phyloP scores from a whole-genome alignment of 1,139 yeast species.

The Candida sojae region DNA sequence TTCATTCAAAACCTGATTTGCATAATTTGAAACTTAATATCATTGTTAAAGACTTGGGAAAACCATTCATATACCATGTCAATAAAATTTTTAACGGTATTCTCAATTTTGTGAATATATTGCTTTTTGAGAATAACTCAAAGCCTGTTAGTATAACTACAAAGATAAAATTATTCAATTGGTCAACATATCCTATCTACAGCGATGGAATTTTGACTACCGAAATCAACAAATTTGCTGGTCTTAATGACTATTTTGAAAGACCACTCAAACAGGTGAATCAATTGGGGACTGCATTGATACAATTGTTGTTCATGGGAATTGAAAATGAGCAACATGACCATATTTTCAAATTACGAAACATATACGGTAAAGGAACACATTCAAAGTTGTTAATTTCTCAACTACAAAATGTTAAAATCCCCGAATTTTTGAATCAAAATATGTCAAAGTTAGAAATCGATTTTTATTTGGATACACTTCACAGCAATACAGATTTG shows the following conservation, averaged over 20 bases:
- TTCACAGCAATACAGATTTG: slow-evolving; percentile 56
- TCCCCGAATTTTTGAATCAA: slow-evolving; percentile 32
- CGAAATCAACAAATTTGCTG: slow-evolving; percentile 20
- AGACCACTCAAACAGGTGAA: slow-evolving; percentile 38
- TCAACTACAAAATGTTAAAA: slow-evolving; percentile 23
- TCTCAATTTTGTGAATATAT: slow-evolving; percentile 23
- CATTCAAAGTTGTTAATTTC: slow-evolving; percentile 35
- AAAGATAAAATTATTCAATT: slow-evolving; percentile 28
- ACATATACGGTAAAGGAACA: slow-evolving; percentile 43
- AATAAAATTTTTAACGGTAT: slow-evolving; percentile 23
- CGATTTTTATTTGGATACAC: slow-evolving; percentile 35
- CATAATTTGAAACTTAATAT: slow-evolving; percentile 21
- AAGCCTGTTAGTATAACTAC: slow-evolving; percentile 19
- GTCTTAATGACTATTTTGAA: slow-evolving; percentile 31
- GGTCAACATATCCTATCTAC: slow-evolving; percentile 34
- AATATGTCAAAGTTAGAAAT: slow-evolving; percentile 35
- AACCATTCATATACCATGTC: slow-evolving; percentile 29
- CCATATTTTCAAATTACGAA: slow-evolving; percentile 30
- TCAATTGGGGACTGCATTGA: slow-evolving; percentile 25
- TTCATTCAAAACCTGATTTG: slow-evolving; percentile 10
- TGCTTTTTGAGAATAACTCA: slow-evolving; percentile 6
- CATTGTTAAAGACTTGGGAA: slow-evolving; percentile 34
- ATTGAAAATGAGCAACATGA: slow-evolving; percentile 14
- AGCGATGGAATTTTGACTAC: slow-evolving; percentile 27
- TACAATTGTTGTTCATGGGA: slow-evolving; percentile 25